A percentile compares a stretch with the other conserved stretches of the same genome.
phyloP scores from a whole-genome alignment of 2,329 filamentous ascomycete species.

The Xylaria sp. region DNA sequence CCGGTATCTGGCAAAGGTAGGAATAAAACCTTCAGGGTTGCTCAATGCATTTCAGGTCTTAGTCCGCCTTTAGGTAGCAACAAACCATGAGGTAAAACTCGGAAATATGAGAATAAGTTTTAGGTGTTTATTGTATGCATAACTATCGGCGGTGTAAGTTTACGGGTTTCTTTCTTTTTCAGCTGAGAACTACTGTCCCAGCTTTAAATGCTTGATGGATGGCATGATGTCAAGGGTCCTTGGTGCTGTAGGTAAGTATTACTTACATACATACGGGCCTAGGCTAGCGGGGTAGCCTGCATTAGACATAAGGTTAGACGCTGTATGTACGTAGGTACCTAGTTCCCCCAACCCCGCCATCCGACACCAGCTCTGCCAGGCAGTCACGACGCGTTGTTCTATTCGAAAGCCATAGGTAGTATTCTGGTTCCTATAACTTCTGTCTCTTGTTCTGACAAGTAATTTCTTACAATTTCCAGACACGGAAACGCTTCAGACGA shows the following conservation, averaged over 20 bases:
- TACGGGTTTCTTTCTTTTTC: not conserved
- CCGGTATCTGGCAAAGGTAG: not conserved
- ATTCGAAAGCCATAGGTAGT: not conserved
- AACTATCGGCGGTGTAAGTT: not conserved
- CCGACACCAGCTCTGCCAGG: conserved; percentile 13
- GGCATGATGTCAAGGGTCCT: not conserved
- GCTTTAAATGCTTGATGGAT: not conserved
- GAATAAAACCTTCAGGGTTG: not conserved
- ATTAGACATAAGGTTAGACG: too few species aligned
- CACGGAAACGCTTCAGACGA: not conserved
- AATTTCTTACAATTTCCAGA: too few species aligned
- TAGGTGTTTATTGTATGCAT: not conserved
- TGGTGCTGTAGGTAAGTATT: conserved; percentile 7
- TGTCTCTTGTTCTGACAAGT: too few species aligned
- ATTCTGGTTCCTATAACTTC: too few species aligned
- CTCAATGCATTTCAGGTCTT: not conserved
- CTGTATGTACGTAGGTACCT: too few species aligned
- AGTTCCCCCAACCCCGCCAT: conserved; percentile 26
- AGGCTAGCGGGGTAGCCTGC: conserved; percentile 24
- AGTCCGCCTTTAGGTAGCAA: not conserved
- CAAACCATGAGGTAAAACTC: not conserved
- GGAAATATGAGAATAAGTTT: not conserved
- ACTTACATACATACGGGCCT: conserved; percentile 16
- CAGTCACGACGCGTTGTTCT: conserved; percentile 32
- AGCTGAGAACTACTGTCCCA: not conserved